Base-by-base conservation (phyloP, 257 asterid species). In the Cinchona pubescens region DNA sequence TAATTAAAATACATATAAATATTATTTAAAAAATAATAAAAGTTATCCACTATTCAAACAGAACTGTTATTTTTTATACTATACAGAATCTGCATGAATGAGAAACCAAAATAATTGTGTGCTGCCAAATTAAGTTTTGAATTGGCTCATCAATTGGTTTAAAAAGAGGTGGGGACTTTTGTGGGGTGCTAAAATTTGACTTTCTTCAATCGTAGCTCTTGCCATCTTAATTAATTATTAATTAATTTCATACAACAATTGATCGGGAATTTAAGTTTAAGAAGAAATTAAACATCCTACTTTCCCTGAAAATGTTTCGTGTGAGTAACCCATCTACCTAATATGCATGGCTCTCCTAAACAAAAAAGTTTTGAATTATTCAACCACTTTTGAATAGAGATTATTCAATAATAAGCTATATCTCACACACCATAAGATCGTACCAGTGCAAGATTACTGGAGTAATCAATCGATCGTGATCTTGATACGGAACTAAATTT, bases 161-260 rank as follows among this genome's bases (percentile, higher is more conserved):
- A 49, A 69, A 61, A 76, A 71, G 19, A 7, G 42, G 58, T 64
- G 51, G 77, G 73, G 74, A 61, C 21, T 32, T n/a, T 62, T 32
- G 67, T 32, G 27, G 67, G 43, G 67, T 62, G 18, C 25, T 14
- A 1, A 32, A 15, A 34, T 62, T 62, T 32, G 67, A 62, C 67
- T 62, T 6, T 15, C 43, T 62, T 10, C 42, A 30, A 15, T 30
- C 12, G 13, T 19, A 62, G 23, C 66, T n/a, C n/a, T 13, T 29
- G 37, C 34, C 27, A 14, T 29, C 37, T 60, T 11, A 60, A 25
- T 27, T 12, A 59, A 25, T 59, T 29, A 19, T 60, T 11, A 60
- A 25, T 27, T 12, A 59, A 25, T 59, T 56, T 59, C 65, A 7
- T 7, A 25, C 5, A 27, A 59, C 21, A 59, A n/a, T 0, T n/a